Base-by-base conservation (phyloP, 2,329 filamentous ascomycete genomes). In the Decorospora gaudefroyi region DNA sequence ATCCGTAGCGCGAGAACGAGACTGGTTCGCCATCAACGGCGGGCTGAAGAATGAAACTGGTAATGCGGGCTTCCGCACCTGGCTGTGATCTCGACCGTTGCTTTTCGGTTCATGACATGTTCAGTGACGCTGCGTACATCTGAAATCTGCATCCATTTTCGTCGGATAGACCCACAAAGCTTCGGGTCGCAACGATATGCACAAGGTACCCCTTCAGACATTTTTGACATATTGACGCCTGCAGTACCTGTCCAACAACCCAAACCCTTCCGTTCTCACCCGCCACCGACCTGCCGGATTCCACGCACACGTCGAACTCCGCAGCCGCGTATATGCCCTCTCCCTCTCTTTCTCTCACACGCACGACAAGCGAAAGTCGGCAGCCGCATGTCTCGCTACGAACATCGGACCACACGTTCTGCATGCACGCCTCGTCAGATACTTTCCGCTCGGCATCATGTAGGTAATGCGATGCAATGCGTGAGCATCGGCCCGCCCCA, bases 41-140 rank as follows among this genome's bases (percentile, higher is more conserved):
- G 56, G 43, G 44, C 44, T 46, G 22, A 51, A 50, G 31, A 62
- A 59, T 59, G 25, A 54, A 55, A n/a, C n/a, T 32, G 55, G 36
- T 39, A 32, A 46, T 16, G 34, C 40, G 43, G 47, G 55, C 26
- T 28, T 49, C 43, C 33, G 36, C 35, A 42, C 52, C 51, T 33
- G 46, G 32, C 33, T 52, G n/a, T 25, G 42, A 53, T 29, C 8
- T 45, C 36, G 30, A 45, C 31, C 29, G 25, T 15, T 16, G 22
- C 31, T 23, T 7, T 13, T 27, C 10, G 10, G 5, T 13, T 17
- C 17, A 12, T 21, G 18, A 35, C 28, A 28, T 9, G 12, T 13
- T n/a, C 18, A 26, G 12, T 35, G 32, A 38, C 25, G 13, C 7
- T 35, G 13, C 11, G 10, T 42, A 12, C 25, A 19, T 13, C 29